Percentiles rank a stretch among this genome's conserved stretches.
phyloP scores from a whole-genome alignment of 2,329 filamentous ascomycete genomes.

The Phaeosphaeria sp. region DNA sequence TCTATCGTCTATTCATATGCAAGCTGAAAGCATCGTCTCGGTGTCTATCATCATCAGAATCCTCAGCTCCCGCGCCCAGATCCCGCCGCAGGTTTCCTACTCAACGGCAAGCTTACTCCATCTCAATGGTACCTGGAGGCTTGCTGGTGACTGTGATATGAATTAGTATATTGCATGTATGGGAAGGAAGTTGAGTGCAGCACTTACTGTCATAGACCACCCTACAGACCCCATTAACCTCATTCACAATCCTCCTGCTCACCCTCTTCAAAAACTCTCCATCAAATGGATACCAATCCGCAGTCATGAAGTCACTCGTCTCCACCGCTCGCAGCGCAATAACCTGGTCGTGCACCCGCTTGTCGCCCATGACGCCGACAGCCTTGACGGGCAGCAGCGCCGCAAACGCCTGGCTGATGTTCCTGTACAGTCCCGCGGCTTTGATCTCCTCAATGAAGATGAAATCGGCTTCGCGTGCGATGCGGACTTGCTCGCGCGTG shows the following conservation, averaged over 20 bases:
- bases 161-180: conserved; percentile 13
- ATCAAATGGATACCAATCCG: conserved; percentile 71
- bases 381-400: conserved; percentile 70
- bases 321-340: conserved; percentile 68
- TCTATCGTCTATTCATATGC: conserved; percentile 28
- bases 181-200: too few species aligned
- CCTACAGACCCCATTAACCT: conserved; percentile 74
- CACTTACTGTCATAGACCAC: conserved; percentile 72
- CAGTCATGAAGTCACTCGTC: conserved; percentile 76
- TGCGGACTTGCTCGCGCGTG: conserved; percentile 77
- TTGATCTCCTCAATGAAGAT: conserved; percentile 81
- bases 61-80: too few species aligned
- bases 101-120: conserved; percentile 68
- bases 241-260: conserved; percentile 73
- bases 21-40: background rate
- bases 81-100: too few species aligned
- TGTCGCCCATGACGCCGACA: conserved; percentile 74
- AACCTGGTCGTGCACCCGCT: conserved; percentile 69
- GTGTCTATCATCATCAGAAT: background rate
- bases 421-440: conserved; percentile 73
- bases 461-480: conserved; percentile 76
- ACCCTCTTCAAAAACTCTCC: conserved; percentile 70
- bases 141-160: conserved; percentile 63
- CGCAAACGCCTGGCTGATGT: conserved; percentile 74
- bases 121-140: conserved; percentile 75